A percentile compares a stretch with the other conserved stretches of the same genome.
Conservation (phyloP, 2,329 filamentous ascomycete genomes). For the Fusarium pseudograminearum region DNA sequence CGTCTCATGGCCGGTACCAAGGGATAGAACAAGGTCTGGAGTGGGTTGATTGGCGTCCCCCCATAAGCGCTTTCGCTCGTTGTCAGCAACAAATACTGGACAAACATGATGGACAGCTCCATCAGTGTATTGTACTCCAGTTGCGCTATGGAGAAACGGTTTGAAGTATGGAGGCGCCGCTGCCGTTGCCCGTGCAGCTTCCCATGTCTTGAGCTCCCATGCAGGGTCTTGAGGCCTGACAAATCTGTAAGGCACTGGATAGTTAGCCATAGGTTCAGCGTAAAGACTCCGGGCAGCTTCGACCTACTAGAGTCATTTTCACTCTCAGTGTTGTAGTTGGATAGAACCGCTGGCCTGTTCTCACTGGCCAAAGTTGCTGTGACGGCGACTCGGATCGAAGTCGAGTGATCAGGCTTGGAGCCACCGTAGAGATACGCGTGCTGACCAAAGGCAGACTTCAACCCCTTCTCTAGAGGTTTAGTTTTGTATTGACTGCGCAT, state of each 20-base stretch:
- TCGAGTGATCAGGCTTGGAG: not conserved
- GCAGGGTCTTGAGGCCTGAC: not conserved
- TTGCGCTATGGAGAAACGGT: not conserved
- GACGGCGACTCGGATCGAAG: not conserved
- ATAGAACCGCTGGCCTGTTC: not conserved
- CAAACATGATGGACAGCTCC: not conserved
- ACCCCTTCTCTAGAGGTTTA: not conserved
- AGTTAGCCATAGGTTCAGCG: not conserved
- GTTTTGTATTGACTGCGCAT: not conserved
- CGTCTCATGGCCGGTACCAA: not conserved
- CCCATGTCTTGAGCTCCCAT: not conserved
- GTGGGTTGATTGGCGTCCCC: not conserved
- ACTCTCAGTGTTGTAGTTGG: not conserved
- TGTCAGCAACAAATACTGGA: not conserved
- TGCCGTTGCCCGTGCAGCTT: not conserved
- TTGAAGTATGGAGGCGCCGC: not conserved
- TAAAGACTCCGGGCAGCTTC: not conserved
- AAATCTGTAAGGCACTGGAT: not conserved
- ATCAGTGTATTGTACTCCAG: not conserved
- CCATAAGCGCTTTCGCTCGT: not conserved
- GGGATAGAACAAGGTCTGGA: not conserved
- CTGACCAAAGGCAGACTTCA: not conserved
- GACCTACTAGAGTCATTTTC: not conserved
- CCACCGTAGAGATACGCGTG: not conserved
- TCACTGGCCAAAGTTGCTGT: not conserved